A percentile compares a stretch with the other conserved stretches of the same genome.
Evolutionary conservation across 129 eudicot species (phyloP).

Genomic region (Centaurea solstitialis): DNA sequence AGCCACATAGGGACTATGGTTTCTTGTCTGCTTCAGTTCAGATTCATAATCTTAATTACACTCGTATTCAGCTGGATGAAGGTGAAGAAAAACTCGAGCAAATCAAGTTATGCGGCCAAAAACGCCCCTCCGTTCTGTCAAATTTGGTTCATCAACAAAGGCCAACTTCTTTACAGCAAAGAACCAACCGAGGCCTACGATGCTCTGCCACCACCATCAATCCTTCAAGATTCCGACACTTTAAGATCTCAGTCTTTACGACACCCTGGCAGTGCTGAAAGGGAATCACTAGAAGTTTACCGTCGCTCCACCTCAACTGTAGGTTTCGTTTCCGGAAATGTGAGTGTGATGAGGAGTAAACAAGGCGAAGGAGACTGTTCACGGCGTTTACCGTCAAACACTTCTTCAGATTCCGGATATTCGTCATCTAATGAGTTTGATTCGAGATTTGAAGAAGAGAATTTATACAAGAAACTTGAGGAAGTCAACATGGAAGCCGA

Average conservation of each 20-base stretch:
- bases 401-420: slow-evolving; percentile 40
- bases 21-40: background rate
- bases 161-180: slow-evolving; percentile 63
- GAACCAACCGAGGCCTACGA: slow-evolving; percentile 42
- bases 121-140: slow-evolving; percentile 67
- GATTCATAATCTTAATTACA: background rate
- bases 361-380: slow-evolving; percentile 1
- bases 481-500: slow-evolving; percentile 50
- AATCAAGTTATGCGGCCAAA: slow-evolving; percentile 61
- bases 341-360: slow-evolving; percentile 19
- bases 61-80: slow-evolving; percentile 50
- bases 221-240: slow-evolving; percentile 29
- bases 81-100: slow-evolving; percentile 60
- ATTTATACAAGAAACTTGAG: slow-evolving; percentile 41
- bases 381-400: slow-evolving; percentile 28
- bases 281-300: slow-evolving; percentile 24
- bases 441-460: slow-evolving; percentile 46
- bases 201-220: slow-evolving; percentile 20
- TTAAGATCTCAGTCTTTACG: slow-evolving; percentile 45
- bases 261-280: slow-evolving; percentile 24
- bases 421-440: slow-evolving; percentile 40
- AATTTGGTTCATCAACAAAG: slow-evolving; percentile 69
- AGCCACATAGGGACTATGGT: too few relatives aligned
- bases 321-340: slow-evolving; percentile 14
- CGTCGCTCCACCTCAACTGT: slow-evolving; percentile 13